phyloP scores from a whole-genome alignment of 768 basidiomycete species.

The Multifurca ochricompacta region DNA sequence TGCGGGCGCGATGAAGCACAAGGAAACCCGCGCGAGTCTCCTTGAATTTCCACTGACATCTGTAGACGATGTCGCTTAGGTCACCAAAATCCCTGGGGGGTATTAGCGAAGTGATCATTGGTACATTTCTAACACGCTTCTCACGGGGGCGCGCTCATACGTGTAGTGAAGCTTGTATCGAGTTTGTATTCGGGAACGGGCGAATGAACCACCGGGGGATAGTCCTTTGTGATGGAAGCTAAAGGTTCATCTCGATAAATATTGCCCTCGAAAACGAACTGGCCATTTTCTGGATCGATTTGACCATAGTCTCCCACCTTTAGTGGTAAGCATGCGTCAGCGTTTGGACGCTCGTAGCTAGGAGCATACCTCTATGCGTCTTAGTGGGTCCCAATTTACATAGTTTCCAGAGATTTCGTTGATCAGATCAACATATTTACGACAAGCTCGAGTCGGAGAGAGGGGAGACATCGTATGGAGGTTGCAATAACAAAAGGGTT shows the following conservation, averaged over 20 bases:
- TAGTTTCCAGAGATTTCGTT: conserved; percentile 1
- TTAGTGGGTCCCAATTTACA: conserved; percentile 10
- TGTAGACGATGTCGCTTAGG: conserved; percentile 6
- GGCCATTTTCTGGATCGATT: conserved; percentile 4
- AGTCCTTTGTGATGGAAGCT: conserved; percentile 3
- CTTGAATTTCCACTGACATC: conserved; percentile 11
- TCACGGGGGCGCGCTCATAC: conserved; percentile 1
- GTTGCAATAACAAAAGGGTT: background rate
- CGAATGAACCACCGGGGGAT: conserved; percentile 3
- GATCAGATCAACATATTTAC: conserved; percentile 13
- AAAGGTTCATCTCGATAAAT: conserved; percentile 14
- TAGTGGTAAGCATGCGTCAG: background rate
- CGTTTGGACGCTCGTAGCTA: background rate
- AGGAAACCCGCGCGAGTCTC: conserved; percentile 1
- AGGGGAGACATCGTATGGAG: background rate
- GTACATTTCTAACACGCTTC: background rate
- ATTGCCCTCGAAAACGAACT: conserved; percentile 12
- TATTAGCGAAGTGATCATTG: background rate
- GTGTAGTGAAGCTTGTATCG: background rate
- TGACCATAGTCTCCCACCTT: conserved; percentile 14
- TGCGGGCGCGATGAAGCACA: conserved; percentile 4
- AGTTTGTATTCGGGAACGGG: conserved; percentile 6
- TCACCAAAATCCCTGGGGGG: conserved; percentile 1
- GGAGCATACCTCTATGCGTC: conserved; percentile 7
- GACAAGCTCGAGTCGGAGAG: background rate